Percentiles rank a stretch among this genome's conserved stretches.
phyloP scores from a whole-genome alignment of 2,329 filamentous ascomycete species.

The Alternaria postmessia region DNA sequence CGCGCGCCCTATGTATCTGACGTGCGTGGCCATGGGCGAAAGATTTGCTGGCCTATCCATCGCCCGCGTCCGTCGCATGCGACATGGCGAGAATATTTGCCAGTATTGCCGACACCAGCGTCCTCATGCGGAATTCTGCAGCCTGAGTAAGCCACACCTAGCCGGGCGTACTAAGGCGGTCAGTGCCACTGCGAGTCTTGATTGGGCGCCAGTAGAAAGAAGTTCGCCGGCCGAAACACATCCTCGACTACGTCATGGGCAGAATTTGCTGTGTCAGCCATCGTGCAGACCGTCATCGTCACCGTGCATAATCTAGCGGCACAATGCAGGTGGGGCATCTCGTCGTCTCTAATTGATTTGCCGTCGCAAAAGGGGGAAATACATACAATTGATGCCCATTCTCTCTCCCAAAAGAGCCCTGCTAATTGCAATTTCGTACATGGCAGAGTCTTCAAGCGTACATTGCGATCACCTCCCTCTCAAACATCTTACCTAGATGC shows the following conservation, averaged over 20 bases:
- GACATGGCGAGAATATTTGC: neutral
- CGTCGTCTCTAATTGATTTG: neutral
- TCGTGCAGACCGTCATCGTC: slow-evolving; percentile 2
- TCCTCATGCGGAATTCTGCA: neutral
- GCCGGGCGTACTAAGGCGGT: slow-evolving; percentile 9
- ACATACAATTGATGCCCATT: neutral
- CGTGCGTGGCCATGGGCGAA: neutral
- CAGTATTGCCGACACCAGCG: neutral
- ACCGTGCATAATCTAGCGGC: slow-evolving; percentile 10
- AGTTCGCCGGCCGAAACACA: slow-evolving; percentile 1
- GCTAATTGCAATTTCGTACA: neutral
- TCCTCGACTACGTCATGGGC: slow-evolving; percentile 8
- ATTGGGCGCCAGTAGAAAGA: neutral
- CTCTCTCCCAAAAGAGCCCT: neutral
- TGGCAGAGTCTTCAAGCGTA: neutral
- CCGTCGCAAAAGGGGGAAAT: slow-evolving; percentile 1
- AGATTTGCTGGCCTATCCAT: neutral
- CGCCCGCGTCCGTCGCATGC: neutral
- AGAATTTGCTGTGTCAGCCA: slow-evolving; percentile 12
- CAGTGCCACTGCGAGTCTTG: neutral
- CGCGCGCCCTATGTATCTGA: neutral
- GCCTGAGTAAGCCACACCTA: slow-evolving; percentile 15
- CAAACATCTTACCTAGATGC: slow-evolving; percentile 27
- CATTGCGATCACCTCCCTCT: slow-evolving; percentile 24
- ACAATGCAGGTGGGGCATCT: neutral